Evolutionary conservation across 176 grass and related monocot species (phyloP), one percentile per base, ranked within the genome.

Genomic region (Olyra latifolia): DNA sequence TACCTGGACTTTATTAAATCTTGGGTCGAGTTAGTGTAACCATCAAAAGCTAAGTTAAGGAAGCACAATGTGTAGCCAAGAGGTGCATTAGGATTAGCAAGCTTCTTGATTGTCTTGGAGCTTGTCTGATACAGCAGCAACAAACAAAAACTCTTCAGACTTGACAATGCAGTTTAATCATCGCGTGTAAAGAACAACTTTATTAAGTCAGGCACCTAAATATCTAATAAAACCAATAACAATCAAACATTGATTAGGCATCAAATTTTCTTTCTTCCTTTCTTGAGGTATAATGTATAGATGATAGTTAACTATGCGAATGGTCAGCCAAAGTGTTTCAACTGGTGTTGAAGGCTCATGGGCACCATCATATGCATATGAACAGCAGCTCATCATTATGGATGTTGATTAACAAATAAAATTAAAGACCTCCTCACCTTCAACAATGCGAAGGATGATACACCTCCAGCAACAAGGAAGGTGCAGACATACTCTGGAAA

Each of bases 1-100:
- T 89, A 98, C 95, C 92, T 93, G 40, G 95, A 89, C 75, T 93
- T 98, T 56, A 99, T 91, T 49, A 92, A 90, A 91, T 99, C 97
- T 82, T 99, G 97, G 75, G 97, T 99, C 19, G 97, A 91, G 52
- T 99, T 99, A 27, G 97, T 99, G 62, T 96, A 99, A 29, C 97
- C 97, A 41, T 99, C 97, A 87, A 99, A 99, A 48, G 89, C 90
- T 86, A 99, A 95, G 54, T 99, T 99, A n/a, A 99, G 76, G 74
- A 99, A 99, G 86, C 97, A 99, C 78, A 99, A 81, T 13, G 85
- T 76, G 35, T 96, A 99, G 38, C 97, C 97, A 77, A 99, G 84
- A 76, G 93, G 93, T 3, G 91, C 97, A 84, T 99, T 99, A 73
- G 97, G 97, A 64, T 99, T 87, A 87, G 97, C 93, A 74, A 99